A percentile compares a stretch with the other conserved stretches of the same genome.
Evolutionary conservation across 192 early-diverging fungal species (phyloP).

Genomic region (Coemansia guatemalensis): DNA sequence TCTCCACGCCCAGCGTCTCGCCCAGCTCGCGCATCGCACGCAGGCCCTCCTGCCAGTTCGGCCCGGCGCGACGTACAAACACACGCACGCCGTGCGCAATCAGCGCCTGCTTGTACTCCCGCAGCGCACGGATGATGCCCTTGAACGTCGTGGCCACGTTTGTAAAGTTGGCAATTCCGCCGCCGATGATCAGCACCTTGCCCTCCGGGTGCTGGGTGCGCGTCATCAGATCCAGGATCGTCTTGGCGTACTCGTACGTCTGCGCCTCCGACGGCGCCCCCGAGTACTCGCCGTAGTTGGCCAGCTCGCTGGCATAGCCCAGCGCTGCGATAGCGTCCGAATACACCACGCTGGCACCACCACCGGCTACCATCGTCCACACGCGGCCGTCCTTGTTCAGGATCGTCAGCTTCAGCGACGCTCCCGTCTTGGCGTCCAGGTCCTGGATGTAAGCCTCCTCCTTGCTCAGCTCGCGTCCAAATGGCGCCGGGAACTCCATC

Average conservation of each 20-base stretch:
- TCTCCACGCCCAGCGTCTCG: slow-evolving; percentile 89
- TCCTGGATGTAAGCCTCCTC: slow-evolving; percentile 99
- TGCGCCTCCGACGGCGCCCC: slow-evolving; percentile 99
- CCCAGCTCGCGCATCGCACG: slow-evolving; percentile 91
- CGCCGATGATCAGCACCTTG: slow-evolving; percentile 97
- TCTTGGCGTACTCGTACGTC: slow-evolving; percentile 99
- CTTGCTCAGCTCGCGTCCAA: slow-evolving; percentile 92
- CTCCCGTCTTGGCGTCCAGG: slow-evolving; percentile 97
- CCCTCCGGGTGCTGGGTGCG: slow-evolving; percentile 82
- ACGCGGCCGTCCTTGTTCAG: slow-evolving; percentile 94
- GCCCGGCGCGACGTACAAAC: slow-evolving; percentile 96
- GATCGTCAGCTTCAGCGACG: slow-evolving; percentile 96
- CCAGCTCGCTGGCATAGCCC: slow-evolving; percentile 90
- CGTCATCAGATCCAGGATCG: slow-evolving; percentile 98
- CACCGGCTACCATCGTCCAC: slow-evolving; percentile 99
- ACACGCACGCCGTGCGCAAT: slow-evolving; percentile 88
- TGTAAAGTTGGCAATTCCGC: slow-evolving; percentile 99
- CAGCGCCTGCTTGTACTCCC: slow-evolving; percentile 87
- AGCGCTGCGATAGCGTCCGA: slow-evolving; percentile 98
- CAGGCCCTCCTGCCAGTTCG: slow-evolving; percentile 99
- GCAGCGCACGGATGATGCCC: slow-evolving; percentile 94
- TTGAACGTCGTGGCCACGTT: slow-evolving; percentile 99
- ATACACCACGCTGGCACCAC: slow-evolving; percentile 97
- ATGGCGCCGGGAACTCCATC: slow-evolving; percentile 97
- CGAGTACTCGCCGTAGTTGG: slow-evolving; percentile 99